A percentile compares a stretch with the other conserved stretches of the same genome.
Conservation (phyloP, 768 basidiomycete species). For the Russula sp. region DNA sequence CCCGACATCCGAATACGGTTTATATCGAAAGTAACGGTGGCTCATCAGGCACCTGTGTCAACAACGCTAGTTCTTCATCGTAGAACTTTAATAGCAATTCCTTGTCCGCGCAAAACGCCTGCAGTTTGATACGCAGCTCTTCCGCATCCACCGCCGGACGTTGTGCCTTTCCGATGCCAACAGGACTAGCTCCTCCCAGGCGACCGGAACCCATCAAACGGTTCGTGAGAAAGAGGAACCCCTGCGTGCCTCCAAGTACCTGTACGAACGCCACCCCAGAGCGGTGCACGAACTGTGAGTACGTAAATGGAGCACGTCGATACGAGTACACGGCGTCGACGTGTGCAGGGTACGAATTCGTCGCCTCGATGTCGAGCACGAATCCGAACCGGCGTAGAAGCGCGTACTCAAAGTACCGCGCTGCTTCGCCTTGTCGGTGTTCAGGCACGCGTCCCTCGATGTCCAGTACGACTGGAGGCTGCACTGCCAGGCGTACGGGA, state of each 20-base stretch:
- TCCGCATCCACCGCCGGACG: conserved; percentile 38
- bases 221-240: conserved; percentile 89
- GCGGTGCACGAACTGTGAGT: conserved; percentile 91
- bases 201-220: conserved; percentile 72
- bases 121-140: conserved; percentile 36
- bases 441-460: conserved; percentile 66
- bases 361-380: conserved; percentile 80
- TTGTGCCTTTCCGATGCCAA: conserved; percentile 28
- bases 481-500: conserved; percentile 71
- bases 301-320: conserved; percentile 67
- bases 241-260: conserved; percentile 71
- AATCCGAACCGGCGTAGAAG: conserved; percentile 76
- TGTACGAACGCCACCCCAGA: conserved; percentile 90
- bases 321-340: conserved; percentile 90
- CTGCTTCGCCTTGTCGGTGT: conserved; percentile 49
- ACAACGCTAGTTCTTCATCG: conserved; percentile 26
- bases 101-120: conserved; percentile 41
- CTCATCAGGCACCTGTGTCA: conserved; percentile 28
- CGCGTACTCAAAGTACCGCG: conserved; percentile 78
- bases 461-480: conserved; percentile 69
- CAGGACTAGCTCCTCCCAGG: conserved; percentile 47
- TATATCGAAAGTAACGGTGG: conserved; percentile 29
- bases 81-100: conserved; percentile 38
- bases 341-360: conserved; percentile 69
- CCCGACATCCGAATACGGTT: not conserved